phyloP scores from a whole-genome alignment of 2,329 filamentous ascomycete species.

The Colletotrichum liriopes region DNA sequence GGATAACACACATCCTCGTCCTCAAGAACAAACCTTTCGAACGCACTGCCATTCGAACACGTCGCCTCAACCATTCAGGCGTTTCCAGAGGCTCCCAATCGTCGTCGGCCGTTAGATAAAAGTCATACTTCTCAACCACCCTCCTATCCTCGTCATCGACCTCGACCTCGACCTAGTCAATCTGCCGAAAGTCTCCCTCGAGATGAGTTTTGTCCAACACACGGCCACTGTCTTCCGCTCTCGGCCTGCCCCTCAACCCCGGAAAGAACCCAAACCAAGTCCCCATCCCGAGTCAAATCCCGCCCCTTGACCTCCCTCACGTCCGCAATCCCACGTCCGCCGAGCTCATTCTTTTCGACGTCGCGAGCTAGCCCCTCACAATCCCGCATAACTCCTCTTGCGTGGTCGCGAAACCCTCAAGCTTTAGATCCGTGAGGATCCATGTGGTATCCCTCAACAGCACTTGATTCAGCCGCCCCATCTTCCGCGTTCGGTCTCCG shows the following conservation, averaged over 20 bases:
- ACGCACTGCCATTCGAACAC: background rate
- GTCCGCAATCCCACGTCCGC: background rate
- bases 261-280: conserved; percentile 14
- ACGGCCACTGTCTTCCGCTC: background rate
- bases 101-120: conserved; percentile 7
- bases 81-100: background rate
- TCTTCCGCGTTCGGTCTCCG: conserved; percentile 2
- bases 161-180: background rate
- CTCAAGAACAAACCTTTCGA: background rate
- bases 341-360: conserved; percentile 5
- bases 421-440: conserved; percentile 9
- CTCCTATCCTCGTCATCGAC: background rate
- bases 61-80: conserved; percentile 4
- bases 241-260: background rate
- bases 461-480: background rate
- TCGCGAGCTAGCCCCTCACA: background rate
- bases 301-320: conserved; percentile 8
- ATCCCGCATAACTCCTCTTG: conserved; percentile 3
- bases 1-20: background rate
- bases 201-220: conserved; percentile 17
- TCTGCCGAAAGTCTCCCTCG: conserved; percentile 21
- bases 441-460: background rate
- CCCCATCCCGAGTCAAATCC: conserved; percentile 4
- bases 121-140: conserved; percentile 13
- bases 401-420: conserved; percentile 3